Evolutionary conservation across 2,329 filamentous ascomycete genomes (phyloP), one percentile per base, ranked within the genome.

Genomic region (Trichoderma brevicompactum): DNA sequence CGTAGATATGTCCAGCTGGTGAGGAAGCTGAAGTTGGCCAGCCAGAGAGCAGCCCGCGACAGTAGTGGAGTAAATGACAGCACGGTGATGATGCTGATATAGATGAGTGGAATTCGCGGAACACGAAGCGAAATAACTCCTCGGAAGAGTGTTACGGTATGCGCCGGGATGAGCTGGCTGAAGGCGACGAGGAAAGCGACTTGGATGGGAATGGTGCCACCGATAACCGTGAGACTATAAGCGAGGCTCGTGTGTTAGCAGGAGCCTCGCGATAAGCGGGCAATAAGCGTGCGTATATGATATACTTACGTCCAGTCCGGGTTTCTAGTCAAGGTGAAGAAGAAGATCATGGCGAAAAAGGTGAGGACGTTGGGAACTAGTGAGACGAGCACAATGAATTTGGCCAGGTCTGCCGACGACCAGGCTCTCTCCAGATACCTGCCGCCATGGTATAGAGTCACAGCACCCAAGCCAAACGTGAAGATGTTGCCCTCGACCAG

Each of bases 161-260:
- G 95, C 68, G 97, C 94, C 23, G 95, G 95, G 41, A 98, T 91
- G 56, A 99, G 91, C 79, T 99, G 95, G 80, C 96, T 98, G 80
- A 98, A 97, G 63, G 94, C 92, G 72, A 98, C 92, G 68, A 99
- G 90, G 81, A 98, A 98, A 68, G 91, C 89, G 53, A 95, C 93
- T 78, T 97, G 94, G 65, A 97, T 83, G 15, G 94, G 89, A 69
- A 97, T 89, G 64, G 93, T 94, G 71, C 95, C 95, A 71, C 91
- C 92, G 74, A 98, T 92, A 69, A 91, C 89, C 52, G 91, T 93
- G 53, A 92, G 79, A 60, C 91, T 95, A 72, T 13, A 64, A 64
- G 12, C 59, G 13, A 38, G 46, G 54, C 7, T 7, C 8, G 36
- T 2, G 28, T 32, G 49, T 52, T 32, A 60, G 15, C 28, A 58